phyloP scores from a whole-genome alignment of 192 early-diverging fungal genomes.

The Spinellus fusiger region DNA sequence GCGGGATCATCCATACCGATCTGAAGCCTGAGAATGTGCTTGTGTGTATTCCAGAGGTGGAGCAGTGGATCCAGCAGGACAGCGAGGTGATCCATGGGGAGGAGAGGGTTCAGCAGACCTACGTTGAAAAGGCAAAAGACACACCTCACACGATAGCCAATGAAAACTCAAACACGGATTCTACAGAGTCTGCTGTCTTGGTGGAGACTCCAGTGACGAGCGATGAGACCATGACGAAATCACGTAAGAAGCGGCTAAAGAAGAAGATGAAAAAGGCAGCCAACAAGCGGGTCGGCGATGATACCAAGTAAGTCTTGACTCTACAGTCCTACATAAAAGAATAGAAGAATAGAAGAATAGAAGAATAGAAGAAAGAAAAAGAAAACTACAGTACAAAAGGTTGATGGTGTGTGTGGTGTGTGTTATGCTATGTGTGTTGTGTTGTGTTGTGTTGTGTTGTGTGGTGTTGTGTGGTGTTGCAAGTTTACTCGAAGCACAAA shows the following conservation, averaged over 20 bases:
- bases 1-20: conserved; percentile 95
- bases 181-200: too few relatives aligned
- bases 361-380: too few relatives aligned
- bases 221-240: conserved; percentile 32
- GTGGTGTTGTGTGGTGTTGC: background rate
- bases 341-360: too few relatives aligned
- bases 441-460: too few relatives aligned
- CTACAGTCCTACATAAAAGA: too few relatives aligned
- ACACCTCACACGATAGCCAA: too few relatives aligned
- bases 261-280: conserved; percentile 34
- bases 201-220: background rate
- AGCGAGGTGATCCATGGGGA: background rate
- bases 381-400: too few relatives aligned
- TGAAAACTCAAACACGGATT: too few relatives aligned
- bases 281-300: too few relatives aligned
- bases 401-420: too few relatives aligned
- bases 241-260: conserved; percentile 54
- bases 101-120: background rate
- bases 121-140: background rate
- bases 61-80: conserved; percentile 22
- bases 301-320: too few relatives aligned
- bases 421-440: too few relatives aligned
- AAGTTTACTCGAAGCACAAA: background rate
- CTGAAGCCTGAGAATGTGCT: conserved; percentile 96
- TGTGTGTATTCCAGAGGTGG: conserved; percentile 81